Evolutionary conservation across 2,329 filamentous ascomycete genomes (phyloP), one percentile per base, ranked within the genome.

Genomic region (Penicillium sp.): DNA sequence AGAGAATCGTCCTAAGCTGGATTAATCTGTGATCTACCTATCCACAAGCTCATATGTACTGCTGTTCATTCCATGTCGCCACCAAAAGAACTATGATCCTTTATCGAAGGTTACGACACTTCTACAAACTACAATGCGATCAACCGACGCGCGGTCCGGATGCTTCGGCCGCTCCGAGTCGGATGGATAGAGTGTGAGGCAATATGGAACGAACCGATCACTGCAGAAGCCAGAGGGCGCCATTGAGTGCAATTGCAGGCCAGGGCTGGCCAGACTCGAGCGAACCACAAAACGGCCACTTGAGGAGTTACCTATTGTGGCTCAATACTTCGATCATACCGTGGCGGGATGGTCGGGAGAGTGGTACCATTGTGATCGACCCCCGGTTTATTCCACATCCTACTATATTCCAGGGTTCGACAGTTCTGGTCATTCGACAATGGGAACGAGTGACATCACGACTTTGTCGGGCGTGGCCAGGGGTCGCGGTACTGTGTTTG

Each of bases 371-470:
- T 28, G 13, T 18, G 37, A 15, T 15, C 12, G 40, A 20, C 40
- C 20, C n/a, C 32, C 43, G 29, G 40, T 47, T 24, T 27, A 37
- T 43, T 47, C 50, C 43, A 50, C 39, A 39, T 39, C 31, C 23
- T 42, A 6, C 6, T 27, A 12, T 18, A n/a, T 45, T 25, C 48
- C 48, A 51, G 31, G 47, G 47, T 53, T 50, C 31, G 32, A 24
- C 15, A 20, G 18, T 33, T 48, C 51, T 50, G 44, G 44, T 40
- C 44, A 50, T 44, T 44, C 18, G 28, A 32, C 20, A 4, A n/a
- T 38, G 24, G 18, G 5, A 28, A 37, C 6, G 24, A 6, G 47
- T 53, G 51, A 53, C 51, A 53, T 53, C 51, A 53, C 42, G 47
- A 53, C 51, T 53, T 10, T 41, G 12, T 23, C 35, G 20, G 39